Conservation (phyloP, 352 stramenopile genomes). For the Pythium sukuiense region DNA sequence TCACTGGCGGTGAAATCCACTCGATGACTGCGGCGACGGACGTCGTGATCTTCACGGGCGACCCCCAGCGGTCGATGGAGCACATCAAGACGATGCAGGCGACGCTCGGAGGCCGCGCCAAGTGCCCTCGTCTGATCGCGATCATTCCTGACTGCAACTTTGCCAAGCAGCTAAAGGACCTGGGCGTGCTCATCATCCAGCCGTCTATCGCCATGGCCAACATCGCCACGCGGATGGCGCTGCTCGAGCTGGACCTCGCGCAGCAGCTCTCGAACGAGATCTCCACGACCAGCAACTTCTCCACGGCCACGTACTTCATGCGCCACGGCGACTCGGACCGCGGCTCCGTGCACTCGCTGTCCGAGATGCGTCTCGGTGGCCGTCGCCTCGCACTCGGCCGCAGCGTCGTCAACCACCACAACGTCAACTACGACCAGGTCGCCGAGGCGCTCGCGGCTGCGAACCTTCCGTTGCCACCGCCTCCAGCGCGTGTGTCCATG, state of each 20-base stretch:
- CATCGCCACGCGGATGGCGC: constrained; percentile 59
- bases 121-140: constrained; percentile 57
- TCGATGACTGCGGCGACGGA: constrained; percentile 44
- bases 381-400: constrained; percentile 37
- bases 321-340: constrained; percentile 31
- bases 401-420: constrained; percentile 69
- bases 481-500: constrained; percentile 67
- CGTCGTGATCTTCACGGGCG: constrained; percentile 64
- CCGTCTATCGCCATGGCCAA: constrained; percentile 64
- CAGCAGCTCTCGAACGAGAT: constrained; percentile 33
- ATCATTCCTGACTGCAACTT: constrained; percentile 42
- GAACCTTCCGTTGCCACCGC: constrained; percentile 26
- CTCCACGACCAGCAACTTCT: constrained; percentile 37
- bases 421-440: constrained; percentile 40
- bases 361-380: constrained; percentile 34
- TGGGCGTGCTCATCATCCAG: constrained; percentile 62
- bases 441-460: constrained; percentile 25
- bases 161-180: constrained; percentile 40
- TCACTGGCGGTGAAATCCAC: constrained; percentile 28
- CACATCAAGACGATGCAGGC: constrained; percentile 49
- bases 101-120: constrained; percentile 29
- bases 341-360: constrained; percentile 36
- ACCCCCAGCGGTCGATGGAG: constrained; percentile 42
- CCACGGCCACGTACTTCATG: constrained; percentile 61
- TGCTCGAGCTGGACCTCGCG: constrained; percentile 43